Evolutionary conservation across 257 asterid species (phyloP), one percentile per base, ranked within the genome.

Genomic region (Phtheirospermum japonicum): DNA sequence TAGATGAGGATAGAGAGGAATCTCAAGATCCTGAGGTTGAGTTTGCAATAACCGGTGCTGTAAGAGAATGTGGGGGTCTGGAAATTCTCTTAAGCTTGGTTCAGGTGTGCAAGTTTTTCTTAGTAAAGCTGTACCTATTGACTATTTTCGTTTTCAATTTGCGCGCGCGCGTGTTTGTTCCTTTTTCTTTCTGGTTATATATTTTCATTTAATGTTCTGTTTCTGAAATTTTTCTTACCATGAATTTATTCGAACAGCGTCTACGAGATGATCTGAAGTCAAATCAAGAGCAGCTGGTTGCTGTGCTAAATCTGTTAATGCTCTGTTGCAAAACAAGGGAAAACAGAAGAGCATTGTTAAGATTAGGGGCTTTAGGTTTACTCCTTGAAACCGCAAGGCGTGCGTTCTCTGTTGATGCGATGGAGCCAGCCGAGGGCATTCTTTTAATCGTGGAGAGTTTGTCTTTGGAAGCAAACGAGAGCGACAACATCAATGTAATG

Each of bases 371-470:
- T 56, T 78, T 89, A 71, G 86, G 87, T 62, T 79, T 89, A 51
- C 95, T 93, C 61, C 97, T 93, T 55, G 97, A 93, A 82, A 93
- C 96, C 26, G 99, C 99, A 48, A 87, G 99, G 71, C 90, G 94
- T 67, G 99, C 99, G 59, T 93, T 93, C 80, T 81, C 83, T 57
- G 89, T 93, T 20, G 99, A 93, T 75, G 99, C 97, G 30, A 93
- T 93, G 94, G 99, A 93, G 71, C 95, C 96, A 64, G 99, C 99
- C 61, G 99, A 93, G 80, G 99, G 99, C 43, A 93, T 93, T 72
- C 81, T 93, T 37, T 74, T 85, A 71, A 93, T 93, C 66, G 99
- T 93, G 63, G 99, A 93, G 85, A 78, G 87, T 67, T 89, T 93
- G 68, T 87, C 99, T 6, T 61, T 89, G 81, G 99, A 89, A 84